These are phyloP conservation scores for Begonia masoniana DNA, from an alignment of 306 rosid species.

Conservation along the genomic window DNA sequence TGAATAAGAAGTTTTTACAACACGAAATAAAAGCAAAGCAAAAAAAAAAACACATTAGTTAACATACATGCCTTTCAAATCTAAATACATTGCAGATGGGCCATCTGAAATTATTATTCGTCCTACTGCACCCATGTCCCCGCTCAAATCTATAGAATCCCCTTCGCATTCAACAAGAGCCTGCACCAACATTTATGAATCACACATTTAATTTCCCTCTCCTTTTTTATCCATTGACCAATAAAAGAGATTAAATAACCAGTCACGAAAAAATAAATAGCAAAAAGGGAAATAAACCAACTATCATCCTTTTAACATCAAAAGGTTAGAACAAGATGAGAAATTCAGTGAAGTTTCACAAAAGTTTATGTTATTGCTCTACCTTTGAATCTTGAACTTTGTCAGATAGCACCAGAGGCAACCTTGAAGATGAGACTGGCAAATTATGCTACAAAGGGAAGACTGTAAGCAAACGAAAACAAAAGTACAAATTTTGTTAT, in stretches of 20 bases:
- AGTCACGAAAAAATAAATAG: neutral
- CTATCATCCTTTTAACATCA: neutral
- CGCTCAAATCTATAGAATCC: constrained; percentile 81
- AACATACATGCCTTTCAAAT: constrained; percentile 57
- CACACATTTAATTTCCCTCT: neutral
- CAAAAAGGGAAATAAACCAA: neutral
- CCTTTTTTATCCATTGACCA: neutral
- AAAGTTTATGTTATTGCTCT: constrained; percentile 9
- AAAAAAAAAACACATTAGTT: constrained; percentile 2
- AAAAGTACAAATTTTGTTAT: constrained; percentile 5
- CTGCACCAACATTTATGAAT: constrained; percentile 27
- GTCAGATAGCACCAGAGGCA: constrained; percentile 86
- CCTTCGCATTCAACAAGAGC: constrained; percentile 94
- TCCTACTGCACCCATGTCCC: constrained; percentile 90
- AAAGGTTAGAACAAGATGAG: constrained; percentile 4
- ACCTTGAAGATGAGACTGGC: constrained; percentile 66
- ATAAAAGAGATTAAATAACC: no score
- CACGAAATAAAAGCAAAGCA: neutral
- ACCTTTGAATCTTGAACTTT: constrained; percentile 86
- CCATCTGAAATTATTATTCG: constrained; percentile 60
- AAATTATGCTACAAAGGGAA: constrained; percentile 16
- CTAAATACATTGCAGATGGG: constrained; percentile 57
- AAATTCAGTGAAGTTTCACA: neutral
- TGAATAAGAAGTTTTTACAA: neutral
- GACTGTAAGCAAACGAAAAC: constrained; percentile 9